Percentiles rank a stretch among this genome's conserved stretches.
Conservation (phyloP, 2,329 filamentous ascomycete species). For the Akanthomyces lecanii region DNA sequence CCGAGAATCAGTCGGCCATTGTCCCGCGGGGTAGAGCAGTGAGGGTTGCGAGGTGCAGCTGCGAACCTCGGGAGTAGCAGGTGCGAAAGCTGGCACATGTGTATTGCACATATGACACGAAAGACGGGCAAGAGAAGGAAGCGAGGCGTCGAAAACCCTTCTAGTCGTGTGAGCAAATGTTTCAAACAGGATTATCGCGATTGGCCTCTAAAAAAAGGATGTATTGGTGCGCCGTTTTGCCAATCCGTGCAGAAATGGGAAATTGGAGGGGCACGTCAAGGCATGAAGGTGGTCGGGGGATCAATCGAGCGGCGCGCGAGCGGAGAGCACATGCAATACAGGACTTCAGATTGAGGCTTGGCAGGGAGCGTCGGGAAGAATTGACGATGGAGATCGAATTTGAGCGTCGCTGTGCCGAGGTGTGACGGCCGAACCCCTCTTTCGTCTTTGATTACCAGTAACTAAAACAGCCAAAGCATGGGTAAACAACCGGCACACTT, state of each 20-base stretch:
- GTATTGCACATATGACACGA: constrained; percentile 5
- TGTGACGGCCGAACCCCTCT: constrained; percentile 10
- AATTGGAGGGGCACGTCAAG: constrained; percentile 15
- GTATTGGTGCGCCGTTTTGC: not conserved
- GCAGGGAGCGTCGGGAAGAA: constrained; percentile 8
- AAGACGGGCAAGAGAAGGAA: not conserved
- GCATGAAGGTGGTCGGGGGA: constrained; percentile 1
- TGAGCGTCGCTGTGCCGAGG: constrained; percentile 12
- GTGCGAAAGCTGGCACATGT: constrained; percentile 1
- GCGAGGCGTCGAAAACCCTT: not conserved
- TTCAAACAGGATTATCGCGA: constrained; percentile 11
- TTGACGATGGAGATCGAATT: constrained; percentile 14
- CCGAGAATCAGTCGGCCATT: constrained; percentile 1
- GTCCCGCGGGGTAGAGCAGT: not conserved
- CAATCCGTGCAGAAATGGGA: constrained; percentile 3
- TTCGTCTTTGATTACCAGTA: constrained; percentile 4
- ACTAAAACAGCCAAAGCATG: constrained; percentile 9
- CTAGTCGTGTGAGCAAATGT: constrained; percentile 14
- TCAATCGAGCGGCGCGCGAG: constrained; percentile 1
- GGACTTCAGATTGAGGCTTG: constrained; percentile 16
- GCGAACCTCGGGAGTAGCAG: constrained; percentile 12
- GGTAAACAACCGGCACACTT: constrained; percentile 1
- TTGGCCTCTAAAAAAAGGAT: constrained; percentile 13
- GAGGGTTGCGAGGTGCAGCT: not conserved
- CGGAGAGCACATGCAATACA: constrained; percentile 10